Percentiles rank a stretch among this genome's conserved stretches.
Evolutionary conservation across 2,329 filamentous ascomycete genomes (phyloP).

Genomic region (Talaromyces sp.): DNA sequence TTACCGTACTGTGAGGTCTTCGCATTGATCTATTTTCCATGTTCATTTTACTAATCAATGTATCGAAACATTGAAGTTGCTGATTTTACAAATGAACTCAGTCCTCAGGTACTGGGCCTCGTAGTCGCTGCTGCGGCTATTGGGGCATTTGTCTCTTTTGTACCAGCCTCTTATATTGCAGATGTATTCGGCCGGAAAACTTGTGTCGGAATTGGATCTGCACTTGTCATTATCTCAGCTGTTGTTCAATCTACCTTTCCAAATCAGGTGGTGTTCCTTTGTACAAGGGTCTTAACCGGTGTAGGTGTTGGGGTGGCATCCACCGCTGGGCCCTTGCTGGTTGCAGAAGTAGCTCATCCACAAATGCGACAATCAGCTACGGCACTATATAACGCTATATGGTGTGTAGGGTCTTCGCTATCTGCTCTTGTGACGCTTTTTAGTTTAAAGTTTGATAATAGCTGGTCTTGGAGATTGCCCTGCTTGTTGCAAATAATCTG

Average conservation of each 20-base stretch:
- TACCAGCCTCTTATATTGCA: not conserved
- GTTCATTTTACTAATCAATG: no score
- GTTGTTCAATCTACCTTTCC: not conserved
- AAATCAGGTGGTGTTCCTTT: not conserved
- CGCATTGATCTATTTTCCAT: not conserved
- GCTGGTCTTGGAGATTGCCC: not conserved
- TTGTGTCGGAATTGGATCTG: not conserved
- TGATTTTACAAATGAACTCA: not conserved
- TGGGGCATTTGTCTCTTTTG: not conserved
- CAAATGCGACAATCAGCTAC: not conserved
- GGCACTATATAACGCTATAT: not conserved
- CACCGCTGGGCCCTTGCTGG: not conserved
- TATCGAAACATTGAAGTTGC: no score
- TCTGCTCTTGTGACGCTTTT: not conserved
- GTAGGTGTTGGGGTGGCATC: not conserved
- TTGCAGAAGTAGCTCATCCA: constrained; percentile 3
- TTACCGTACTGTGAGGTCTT: not conserved
- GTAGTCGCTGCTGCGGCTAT: not conserved
- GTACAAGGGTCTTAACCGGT: not conserved
- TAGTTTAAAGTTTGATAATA: not conserved
- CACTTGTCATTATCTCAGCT: not conserved
- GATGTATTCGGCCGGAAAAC: not conserved
- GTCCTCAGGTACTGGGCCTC: not conserved
- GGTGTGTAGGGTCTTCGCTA: not conserved
- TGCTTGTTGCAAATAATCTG: not conserved